Evolutionary conservation across 805 yeast species (phyloP).

Genomic region (Osmozyma mogii): DNA sequence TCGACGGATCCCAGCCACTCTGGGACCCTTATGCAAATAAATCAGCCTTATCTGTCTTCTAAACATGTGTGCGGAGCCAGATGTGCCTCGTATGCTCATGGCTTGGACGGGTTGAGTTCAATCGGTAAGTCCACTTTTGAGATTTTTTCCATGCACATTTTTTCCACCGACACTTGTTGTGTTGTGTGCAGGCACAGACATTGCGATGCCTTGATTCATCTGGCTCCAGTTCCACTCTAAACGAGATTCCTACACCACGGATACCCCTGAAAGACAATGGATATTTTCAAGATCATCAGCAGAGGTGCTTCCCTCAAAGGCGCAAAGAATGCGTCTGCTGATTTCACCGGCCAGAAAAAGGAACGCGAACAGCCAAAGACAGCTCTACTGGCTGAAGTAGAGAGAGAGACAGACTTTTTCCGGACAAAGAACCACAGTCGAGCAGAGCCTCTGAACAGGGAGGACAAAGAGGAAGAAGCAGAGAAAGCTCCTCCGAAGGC

Average conservation of each 20-base stretch:
- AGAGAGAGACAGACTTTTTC: slow-evolving; percentile 79
- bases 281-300: slow-evolving; percentile 75
- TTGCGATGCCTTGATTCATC: no score
- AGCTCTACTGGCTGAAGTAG: slow-evolving; percentile 44
- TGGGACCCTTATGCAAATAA: slow-evolving; percentile 40
- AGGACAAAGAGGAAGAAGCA: slow-evolving; percentile 20
- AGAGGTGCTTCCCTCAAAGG: slow-evolving; percentile 79
- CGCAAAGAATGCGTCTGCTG: slow-evolving; percentile 37
- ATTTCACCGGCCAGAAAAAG: slow-evolving; percentile 26
- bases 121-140: no score
- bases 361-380: slow-evolving; percentile 24
- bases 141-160: no score
- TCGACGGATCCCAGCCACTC: slow-evolving; percentile 66
- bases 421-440: slow-evolving; percentile 40
- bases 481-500: slow-evolving; percentile 31
- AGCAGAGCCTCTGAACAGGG: slow-evolving; percentile 19
- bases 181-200: no score
- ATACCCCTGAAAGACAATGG: slow-evolving; percentile 63
- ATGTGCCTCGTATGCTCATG: slow-evolving; percentile 9
- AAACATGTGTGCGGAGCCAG: not conserved
- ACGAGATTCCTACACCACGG: no score
- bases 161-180: no score
- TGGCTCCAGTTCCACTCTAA: no score
- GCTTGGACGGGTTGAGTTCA: no score
- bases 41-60: slow-evolving; percentile 18